Percentiles rank a stretch among this genome's conserved stretches.
These are phyloP conservation scores for Leptomonas pyrrhocoris DNA, from an alignment of 208 protist genomes.

Conservation along the genomic window DNA sequence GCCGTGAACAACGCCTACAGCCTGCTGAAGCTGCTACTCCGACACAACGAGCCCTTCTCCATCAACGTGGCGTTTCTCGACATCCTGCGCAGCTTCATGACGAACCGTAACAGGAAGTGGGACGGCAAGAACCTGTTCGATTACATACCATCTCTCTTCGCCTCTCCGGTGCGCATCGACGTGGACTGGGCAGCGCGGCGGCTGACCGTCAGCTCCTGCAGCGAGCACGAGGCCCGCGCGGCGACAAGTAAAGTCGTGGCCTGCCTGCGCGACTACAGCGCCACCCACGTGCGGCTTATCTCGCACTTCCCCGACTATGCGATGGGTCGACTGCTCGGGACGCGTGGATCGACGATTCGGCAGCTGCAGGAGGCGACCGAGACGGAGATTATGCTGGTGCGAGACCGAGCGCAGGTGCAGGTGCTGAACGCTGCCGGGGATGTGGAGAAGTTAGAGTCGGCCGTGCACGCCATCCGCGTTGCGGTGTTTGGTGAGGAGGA, in stretches of 20 bases:
- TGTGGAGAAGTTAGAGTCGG: slow-evolving; percentile 34
- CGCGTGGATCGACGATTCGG: slow-evolving; percentile 35
- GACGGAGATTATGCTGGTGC: slow-evolving; percentile 45
- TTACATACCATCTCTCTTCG: slow-evolving; percentile 31
- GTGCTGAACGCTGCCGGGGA: slow-evolving; percentile 42
- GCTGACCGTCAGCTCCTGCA: slow-evolving; percentile 38
- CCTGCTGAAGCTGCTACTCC: slow-evolving; percentile 51
- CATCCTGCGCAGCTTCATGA: slow-evolving; percentile 38
- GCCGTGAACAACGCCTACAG: slow-evolving; percentile 33
- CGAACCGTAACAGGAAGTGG: slow-evolving; percentile 18
- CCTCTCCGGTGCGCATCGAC: slow-evolving; percentile 45
- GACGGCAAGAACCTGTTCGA: slow-evolving; percentile 25
- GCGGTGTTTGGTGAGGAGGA: slow-evolving; percentile 15
- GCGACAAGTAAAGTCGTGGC: slow-evolving; percentile 34
- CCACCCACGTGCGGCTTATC: slow-evolving; percentile 40
- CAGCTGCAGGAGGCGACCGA: slow-evolving; percentile 40
- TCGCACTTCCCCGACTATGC: slow-evolving; percentile 28
- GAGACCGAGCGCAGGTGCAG: slow-evolving; percentile 41
- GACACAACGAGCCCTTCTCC: slow-evolving; percentile 28
- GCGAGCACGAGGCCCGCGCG: slow-evolving; percentile 27
- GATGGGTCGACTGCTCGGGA: slow-evolving; percentile 37
- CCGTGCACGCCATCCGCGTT: slow-evolving; percentile 28
- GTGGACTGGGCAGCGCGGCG: slow-evolving; percentile 36
- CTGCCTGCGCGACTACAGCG: slow-evolving; percentile 26
- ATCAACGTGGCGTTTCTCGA: slow-evolving; percentile 37